A percentile compares a stretch with the other conserved stretches of the same genome.
These are phyloP conservation scores for Aegilops speltoides DNA, from an alignment of 176 grass and related monocot genomes.

Conservation along the genomic window DNA sequence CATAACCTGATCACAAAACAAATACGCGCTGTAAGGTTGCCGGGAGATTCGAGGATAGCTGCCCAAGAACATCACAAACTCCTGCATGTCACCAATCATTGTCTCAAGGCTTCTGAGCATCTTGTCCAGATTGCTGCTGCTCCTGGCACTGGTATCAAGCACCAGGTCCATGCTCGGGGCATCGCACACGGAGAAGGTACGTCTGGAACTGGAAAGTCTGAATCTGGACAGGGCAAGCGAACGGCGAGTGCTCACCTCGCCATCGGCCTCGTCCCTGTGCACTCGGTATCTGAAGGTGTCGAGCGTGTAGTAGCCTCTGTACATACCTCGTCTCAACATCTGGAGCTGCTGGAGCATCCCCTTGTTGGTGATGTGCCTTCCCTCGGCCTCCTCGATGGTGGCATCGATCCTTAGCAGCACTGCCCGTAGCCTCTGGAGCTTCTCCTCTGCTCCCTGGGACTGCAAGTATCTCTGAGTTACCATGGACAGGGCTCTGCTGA, in stretches of 20 bases:
- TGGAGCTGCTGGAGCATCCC: slow-evolving; percentile 40
- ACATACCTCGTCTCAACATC: slow-evolving; percentile 30
- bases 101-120: not conserved
- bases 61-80: slow-evolving; percentile 22
- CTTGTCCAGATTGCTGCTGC: not conserved
- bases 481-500: slow-evolving; percentile 17
- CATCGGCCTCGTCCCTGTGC: not conserved
- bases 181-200: not conserved
- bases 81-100: slow-evolving; percentile 10
- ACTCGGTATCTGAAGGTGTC: not conserved
- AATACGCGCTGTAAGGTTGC: not conserved
- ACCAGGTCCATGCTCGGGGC: not conserved
- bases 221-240: not conserved
- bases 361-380: slow-evolving; percentile 33
- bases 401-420: slow-evolving; percentile 6
- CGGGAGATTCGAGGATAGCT: slow-evolving; percentile 20
- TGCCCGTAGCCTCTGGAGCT: slow-evolving; percentile 6
- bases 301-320: slow-evolving; percentile 33
- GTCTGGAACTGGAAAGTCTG: not conserved
- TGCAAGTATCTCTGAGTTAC: not conserved
- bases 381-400: slow-evolving; percentile 28
- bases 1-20: slow-evolving; percentile 21
- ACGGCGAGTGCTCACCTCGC: not conserved
- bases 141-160: not conserved
- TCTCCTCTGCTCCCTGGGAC: not conserved